A percentile compares a stretch with the other conserved stretches of the same genome.
phyloP scores from a whole-genome alignment of 2,329 filamentous ascomycete genomes.

The Fusarium sp. region DNA sequence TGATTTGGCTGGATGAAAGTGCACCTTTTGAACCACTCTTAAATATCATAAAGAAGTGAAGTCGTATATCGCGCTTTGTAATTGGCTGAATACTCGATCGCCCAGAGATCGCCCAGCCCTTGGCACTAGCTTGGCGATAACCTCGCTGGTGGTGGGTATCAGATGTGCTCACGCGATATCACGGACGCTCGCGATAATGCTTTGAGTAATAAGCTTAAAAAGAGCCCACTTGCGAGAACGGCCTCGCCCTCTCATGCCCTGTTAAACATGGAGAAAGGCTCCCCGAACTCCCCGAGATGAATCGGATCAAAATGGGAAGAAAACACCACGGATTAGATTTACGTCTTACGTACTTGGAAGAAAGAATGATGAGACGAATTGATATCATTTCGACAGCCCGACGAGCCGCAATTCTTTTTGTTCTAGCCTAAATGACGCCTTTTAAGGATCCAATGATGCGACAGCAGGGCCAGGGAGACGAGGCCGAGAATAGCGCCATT shows the following conservation, averaged over 20 bases:
- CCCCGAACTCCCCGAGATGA: slow-evolving; percentile 38
- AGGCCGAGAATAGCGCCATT: slow-evolving; percentile 24
- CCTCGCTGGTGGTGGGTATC: slow-evolving; percentile 28
- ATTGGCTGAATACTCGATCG: slow-evolving; percentile 32
- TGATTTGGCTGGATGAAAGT: no score
- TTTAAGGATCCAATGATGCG: slow-evolving; percentile 39
- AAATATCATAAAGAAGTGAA: neutral
- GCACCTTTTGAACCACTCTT: neutral
- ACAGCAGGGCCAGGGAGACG: slow-evolving; percentile 19
- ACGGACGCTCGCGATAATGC: slow-evolving; percentile 2
- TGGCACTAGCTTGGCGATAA: slow-evolving; percentile 41
- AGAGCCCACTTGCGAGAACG: slow-evolving; percentile 9
- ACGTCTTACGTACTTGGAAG: neutral
- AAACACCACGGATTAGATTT: neutral
- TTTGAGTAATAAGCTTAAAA: slow-evolving; percentile 46
- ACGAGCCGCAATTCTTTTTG: slow-evolving; percentile 31
- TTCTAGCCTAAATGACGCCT: slow-evolving; percentile 39
- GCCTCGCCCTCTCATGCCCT: neutral
- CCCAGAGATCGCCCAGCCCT: slow-evolving; percentile 44
- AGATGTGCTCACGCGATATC: neutral
- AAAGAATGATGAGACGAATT: neutral
- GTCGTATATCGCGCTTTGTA: slow-evolving; percentile 7
- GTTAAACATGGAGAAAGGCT: neutral
- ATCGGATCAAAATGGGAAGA: neutral
- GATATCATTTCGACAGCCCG: slow-evolving; percentile 5